Evolutionary conservation across 2,329 filamentous ascomycete genomes (phyloP).

Genomic region (Fusarium nygamai): DNA sequence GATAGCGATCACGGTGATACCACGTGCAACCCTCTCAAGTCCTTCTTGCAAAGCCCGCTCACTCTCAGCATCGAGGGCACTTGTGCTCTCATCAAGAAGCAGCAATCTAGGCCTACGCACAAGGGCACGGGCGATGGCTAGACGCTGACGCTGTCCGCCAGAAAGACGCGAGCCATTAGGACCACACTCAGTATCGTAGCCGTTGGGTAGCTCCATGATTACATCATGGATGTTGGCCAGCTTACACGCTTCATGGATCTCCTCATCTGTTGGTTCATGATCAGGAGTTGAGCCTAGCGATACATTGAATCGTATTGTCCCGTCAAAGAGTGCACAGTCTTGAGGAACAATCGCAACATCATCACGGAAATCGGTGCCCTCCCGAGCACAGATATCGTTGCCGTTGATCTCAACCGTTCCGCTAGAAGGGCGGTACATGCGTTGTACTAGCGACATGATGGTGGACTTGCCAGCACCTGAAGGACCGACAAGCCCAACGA

Average conservation of each 20-base stretch:
- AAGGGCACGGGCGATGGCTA: constrained; percentile 81
- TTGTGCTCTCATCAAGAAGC: constrained; percentile 85
- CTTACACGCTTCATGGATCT: constrained; percentile 73
- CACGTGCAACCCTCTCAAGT: constrained; percentile 65
- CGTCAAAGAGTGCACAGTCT: constrained; percentile 67
- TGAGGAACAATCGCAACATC: constrained; percentile 67
- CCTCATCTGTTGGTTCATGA: constrained; percentile 63
- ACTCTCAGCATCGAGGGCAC: constrained; percentile 77
- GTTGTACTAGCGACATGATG: constrained; percentile 65
- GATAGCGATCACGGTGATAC: constrained; percentile 67
- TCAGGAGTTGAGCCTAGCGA: constrained; percentile 64
- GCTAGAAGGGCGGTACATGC: constrained; percentile 57
- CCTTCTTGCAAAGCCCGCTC: constrained; percentile 74
- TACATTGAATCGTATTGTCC: constrained; percentile 66
- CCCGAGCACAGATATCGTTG: constrained; percentile 55
- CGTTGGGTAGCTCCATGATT: constrained; percentile 69
- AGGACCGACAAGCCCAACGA: constrained; percentile 71
- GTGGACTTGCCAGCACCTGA: constrained; percentile 76
- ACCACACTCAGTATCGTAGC: constrained; percentile 73
- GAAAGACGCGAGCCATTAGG: constrained; percentile 80
- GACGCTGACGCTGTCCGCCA: constrained; percentile 81
- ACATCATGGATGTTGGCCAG: constrained; percentile 77
- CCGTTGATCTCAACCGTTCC: constrained; percentile 58
- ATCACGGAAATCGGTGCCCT: constrained; percentile 58
- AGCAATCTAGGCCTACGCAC: constrained; percentile 77